Percentiles rank a stretch among this genome's conserved stretches.
Evolutionary conservation across 2,329 filamentous ascomycete species (phyloP).

Genomic region (Claviceps africana): DNA sequence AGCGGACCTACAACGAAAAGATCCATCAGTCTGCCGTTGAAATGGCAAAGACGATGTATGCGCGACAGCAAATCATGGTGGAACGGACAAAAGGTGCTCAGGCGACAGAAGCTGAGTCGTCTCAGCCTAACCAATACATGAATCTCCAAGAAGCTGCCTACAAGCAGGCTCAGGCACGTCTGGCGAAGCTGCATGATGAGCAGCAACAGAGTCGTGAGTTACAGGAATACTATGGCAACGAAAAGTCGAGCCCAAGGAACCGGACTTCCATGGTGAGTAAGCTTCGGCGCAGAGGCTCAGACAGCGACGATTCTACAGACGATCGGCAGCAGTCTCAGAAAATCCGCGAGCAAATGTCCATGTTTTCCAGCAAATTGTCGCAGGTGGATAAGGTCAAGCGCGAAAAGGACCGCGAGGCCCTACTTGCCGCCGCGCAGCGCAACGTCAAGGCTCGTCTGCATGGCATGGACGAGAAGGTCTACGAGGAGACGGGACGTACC

Average conservation of each 20-base stretch:
- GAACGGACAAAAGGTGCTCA: conserved; percentile 33
- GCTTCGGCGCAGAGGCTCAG: conserved; percentile 45
- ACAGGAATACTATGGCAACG: conserved; percentile 62
- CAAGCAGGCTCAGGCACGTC: conserved; percentile 67
- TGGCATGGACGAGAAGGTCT: conserved; percentile 70
- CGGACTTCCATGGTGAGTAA: conserved; percentile 40
- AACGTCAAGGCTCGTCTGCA: conserved; percentile 73
- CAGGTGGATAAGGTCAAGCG: conserved; percentile 62
- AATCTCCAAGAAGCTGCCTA: conserved; percentile 78
- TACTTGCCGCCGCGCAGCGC: conserved; percentile 67
- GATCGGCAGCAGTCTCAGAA: conserved; percentile 57
- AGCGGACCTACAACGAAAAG: conserved; percentile 56
- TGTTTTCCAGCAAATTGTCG: conserved; percentile 54
- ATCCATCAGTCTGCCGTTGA: conserved; percentile 72
- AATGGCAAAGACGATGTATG: conserved; percentile 83
- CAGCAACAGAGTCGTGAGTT: conserved; percentile 48
- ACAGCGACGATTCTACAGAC: conserved; percentile 48
- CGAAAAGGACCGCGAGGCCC: conserved; percentile 55
- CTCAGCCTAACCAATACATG: conserved; percentile 39
- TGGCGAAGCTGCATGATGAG: conserved; percentile 67
- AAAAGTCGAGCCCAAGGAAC: conserved; percentile 18
- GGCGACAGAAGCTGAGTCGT: conserved; percentile 16
- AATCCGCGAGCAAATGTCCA: conserved; percentile 66
- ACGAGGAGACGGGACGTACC: conserved; percentile 59
- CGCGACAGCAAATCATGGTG: conserved; percentile 47